phyloP scores from a whole-genome alignment of 2,329 filamentous ascomycete genomes.

The Aspergillus quadrilineatus region DNA sequence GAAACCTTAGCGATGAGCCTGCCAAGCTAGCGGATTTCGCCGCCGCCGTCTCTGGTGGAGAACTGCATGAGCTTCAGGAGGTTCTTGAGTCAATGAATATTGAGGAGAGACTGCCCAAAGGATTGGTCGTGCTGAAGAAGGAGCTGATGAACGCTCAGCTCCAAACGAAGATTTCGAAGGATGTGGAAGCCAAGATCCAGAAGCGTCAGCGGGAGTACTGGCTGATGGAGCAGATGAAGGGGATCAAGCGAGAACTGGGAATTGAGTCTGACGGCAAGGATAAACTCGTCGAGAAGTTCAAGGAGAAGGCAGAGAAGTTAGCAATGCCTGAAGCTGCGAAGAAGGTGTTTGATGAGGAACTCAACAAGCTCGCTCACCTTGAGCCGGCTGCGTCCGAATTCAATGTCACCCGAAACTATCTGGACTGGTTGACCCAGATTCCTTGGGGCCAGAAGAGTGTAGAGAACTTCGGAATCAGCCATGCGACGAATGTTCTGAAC shows the following conservation, averaged over 20 bases:
- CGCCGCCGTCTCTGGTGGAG: slow-evolving; percentile 91
- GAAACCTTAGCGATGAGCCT: slow-evolving; percentile 92
- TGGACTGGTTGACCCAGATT: slow-evolving; percentile 98
- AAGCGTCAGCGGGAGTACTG: slow-evolving; percentile 98
- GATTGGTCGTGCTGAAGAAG: slow-evolving; percentile 89
- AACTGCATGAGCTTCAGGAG: slow-evolving; percentile 87
- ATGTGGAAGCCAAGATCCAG: slow-evolving; percentile 95
- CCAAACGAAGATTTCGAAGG: slow-evolving; percentile 95
- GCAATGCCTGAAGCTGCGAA: slow-evolving; percentile 96
- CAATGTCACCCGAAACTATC: slow-evolving; percentile 96
- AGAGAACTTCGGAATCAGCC: slow-evolving; percentile 93
- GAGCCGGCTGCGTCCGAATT: slow-evolving; percentile 97
- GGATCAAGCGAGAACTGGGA: slow-evolving; percentile 89
- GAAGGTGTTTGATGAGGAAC: slow-evolving; percentile 97
- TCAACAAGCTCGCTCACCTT: slow-evolving; percentile 93
- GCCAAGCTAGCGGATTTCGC: slow-evolving; percentile 96
- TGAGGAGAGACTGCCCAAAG: slow-evolving; percentile 88
- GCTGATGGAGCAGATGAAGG: slow-evolving; percentile 99
- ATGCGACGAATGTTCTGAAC: slow-evolving; percentile 86
- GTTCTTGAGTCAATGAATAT: slow-evolving; percentile 86
- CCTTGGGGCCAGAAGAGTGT: slow-evolving; percentile 94
- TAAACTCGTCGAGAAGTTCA: slow-evolving; percentile 95
- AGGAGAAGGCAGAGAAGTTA: slow-evolving; percentile 87
- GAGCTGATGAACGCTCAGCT: slow-evolving; percentile 97
- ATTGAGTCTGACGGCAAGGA: slow-evolving; percentile 98